phyloP scores from a whole-genome alignment of 257 asterid species.

The Rubia yunnanensis region DNA sequence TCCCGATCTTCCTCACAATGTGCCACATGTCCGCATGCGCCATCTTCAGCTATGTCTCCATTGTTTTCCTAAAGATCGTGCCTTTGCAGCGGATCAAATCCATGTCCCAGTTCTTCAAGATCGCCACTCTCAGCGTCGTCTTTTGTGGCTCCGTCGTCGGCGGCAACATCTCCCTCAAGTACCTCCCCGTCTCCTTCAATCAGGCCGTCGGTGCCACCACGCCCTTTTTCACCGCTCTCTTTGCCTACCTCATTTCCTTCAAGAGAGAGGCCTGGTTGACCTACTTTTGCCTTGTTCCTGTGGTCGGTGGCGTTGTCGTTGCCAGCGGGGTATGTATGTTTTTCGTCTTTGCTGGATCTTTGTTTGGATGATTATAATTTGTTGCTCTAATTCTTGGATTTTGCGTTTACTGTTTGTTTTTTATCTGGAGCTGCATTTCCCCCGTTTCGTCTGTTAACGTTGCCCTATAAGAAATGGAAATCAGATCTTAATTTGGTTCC shows the following conservation, averaged over 20 bases:
- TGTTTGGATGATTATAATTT: neutral
- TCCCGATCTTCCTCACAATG: conserved; percentile 91
- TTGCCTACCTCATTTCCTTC: conserved; percentile 69
- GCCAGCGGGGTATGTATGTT: conserved; percentile 79
- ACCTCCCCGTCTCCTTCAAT: conserved; percentile 80
- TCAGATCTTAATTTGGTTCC: conserved; percentile 8
- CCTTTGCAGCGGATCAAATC: conserved; percentile 84
- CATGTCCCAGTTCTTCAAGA: conserved; percentile 60
- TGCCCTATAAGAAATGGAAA: neutral
- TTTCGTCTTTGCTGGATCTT: neutral
- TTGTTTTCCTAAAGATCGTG: conserved; percentile 58
- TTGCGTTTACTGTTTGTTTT: neutral
- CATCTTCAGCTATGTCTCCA: conserved; percentile 72
- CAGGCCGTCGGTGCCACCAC: conserved; percentile 98
- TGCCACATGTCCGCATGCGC: conserved; percentile 99
- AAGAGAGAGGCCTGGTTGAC: conserved; percentile 83
- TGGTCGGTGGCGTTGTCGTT: conserved; percentile 83
- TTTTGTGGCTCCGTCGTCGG: conserved; percentile 95
- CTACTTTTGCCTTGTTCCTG: conserved; percentile 78
- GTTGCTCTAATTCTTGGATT: neutral
- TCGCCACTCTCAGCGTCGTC: conserved; percentile 69
- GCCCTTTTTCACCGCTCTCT: conserved; percentile 87
- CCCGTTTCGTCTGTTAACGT: neutral
- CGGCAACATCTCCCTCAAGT: conserved; percentile 74
- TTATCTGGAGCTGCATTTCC: conserved; percentile 7